phyloP scores from a whole-genome alignment of 192 early-diverging fungal species.

The Borealophlyctis nickersoniae region DNA sequence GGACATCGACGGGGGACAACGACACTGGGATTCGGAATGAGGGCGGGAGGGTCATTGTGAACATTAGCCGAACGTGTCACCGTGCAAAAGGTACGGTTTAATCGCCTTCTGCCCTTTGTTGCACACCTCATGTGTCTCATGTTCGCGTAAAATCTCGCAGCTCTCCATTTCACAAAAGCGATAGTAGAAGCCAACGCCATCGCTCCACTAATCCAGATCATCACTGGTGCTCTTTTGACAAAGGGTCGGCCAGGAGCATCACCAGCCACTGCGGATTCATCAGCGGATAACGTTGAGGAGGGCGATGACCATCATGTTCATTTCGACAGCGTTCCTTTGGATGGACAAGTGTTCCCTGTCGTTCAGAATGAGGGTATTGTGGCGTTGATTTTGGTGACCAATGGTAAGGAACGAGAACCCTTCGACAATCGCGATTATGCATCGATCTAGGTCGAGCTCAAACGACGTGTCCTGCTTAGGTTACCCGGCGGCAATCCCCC shows the following conservation, averaged over 20 bases:
- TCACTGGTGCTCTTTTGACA: constrained; percentile 51
- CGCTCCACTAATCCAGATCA: constrained; percentile 43
- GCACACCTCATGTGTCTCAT: background rate
- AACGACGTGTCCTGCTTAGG: constrained; percentile 18
- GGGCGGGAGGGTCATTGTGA: constrained; percentile 48
- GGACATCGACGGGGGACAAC: constrained; percentile 48
- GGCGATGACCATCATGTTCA: constrained; percentile 48
- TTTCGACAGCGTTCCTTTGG: constrained; percentile 50
- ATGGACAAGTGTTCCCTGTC: constrained; percentile 46
- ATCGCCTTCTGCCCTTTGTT: background rate
- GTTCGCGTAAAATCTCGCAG: background rate
- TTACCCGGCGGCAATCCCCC: constrained; percentile 24
- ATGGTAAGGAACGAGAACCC: constrained; percentile 23
- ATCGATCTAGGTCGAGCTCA: background rate
- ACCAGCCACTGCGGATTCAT: background rate
- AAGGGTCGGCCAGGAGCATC: constrained; percentile 6
- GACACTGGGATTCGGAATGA: constrained; percentile 50
- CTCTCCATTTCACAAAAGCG: constrained; percentile 25
- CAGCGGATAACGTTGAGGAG: background rate
- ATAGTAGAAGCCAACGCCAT: constrained; percentile 42
- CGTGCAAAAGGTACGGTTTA: constrained; percentile 30
- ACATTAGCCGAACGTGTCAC: constrained; percentile 40
- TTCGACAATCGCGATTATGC: background rate
- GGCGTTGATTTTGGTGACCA: constrained; percentile 39
- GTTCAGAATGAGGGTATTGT: constrained; percentile 56